Evolutionary conservation across 2,329 filamentous ascomycete genomes (phyloP).

Genomic region (Apiospora phragmitis): DNA sequence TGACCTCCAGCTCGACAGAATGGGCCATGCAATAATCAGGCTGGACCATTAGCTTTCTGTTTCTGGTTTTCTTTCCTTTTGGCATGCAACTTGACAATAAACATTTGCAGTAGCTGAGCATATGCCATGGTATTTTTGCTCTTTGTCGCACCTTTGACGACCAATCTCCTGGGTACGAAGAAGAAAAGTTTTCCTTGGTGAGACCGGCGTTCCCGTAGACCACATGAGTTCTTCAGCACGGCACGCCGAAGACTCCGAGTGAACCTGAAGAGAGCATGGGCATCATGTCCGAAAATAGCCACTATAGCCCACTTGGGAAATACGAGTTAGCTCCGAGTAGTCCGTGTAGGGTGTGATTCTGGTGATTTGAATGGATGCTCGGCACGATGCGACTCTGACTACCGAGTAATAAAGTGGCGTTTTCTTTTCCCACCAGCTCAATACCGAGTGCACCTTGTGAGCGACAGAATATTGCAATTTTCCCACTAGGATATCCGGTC

Average conservation of each 20-base stretch:
- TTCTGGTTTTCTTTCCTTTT: background rate
- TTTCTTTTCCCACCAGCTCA: background rate
- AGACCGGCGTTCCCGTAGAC: background rate
- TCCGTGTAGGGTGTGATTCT: background rate
- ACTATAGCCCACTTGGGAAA: background rate
- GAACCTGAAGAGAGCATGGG: background rate
- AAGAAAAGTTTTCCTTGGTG: background rate
- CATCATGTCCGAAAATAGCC: background rate
- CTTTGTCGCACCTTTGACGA: background rate
- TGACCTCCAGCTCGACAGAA: background rate
- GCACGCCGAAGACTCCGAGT: background rate
- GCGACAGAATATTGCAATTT: background rate
- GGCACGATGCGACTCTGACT: background rate
- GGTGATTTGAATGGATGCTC: background rate
- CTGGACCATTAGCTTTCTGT: background rate
- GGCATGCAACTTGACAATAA: background rate
- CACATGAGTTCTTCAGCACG: background rate
- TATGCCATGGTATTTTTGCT: background rate
- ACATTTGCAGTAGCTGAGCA: background rate
- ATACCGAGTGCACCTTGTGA: background rate
- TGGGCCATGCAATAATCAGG: background rate
- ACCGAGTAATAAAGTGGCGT: background rate
- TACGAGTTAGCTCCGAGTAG: slow-evolving; percentile 1
- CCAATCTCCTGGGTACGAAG: background rate
- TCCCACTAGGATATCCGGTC: background rate